Percentiles rank a stretch among this genome's conserved stretches.
These are phyloP conservation scores for Cladophialophora carrionii DNA, from an alignment of 2,329 filamentous ascomycete species.

Conservation along the genomic window DNA sequence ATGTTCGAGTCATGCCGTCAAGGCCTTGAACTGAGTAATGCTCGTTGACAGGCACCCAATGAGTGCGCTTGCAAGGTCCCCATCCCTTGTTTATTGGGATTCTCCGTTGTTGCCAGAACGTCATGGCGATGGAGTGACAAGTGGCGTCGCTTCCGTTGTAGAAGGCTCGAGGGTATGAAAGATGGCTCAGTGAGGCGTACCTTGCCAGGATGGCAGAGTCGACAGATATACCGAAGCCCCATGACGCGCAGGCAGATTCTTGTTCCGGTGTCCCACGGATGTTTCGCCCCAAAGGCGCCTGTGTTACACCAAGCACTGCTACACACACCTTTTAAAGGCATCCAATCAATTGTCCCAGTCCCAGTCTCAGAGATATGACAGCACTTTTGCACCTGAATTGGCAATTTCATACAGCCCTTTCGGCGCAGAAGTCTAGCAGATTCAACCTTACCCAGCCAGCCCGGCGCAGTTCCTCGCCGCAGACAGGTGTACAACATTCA, in stretches of 20 bases:
- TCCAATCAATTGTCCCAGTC: constrained; percentile 8
- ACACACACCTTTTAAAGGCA: constrained; percentile 9
- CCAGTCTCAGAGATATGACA: not conserved
- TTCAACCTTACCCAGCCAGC: not conserved
- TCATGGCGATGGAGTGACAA: not conserved
- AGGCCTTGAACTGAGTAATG: constrained; percentile 15
- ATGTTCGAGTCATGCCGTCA: constrained; percentile 18
- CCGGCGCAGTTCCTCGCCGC: not conserved
- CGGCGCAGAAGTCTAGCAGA: not conserved
- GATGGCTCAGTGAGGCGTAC: not conserved
- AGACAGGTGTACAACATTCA: not conserved
- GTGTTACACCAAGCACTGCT: constrained; percentile 7
- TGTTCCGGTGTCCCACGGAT: constrained; percentile 3
- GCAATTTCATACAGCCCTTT: constrained; percentile 7
- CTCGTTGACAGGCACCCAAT: constrained; percentile 30
- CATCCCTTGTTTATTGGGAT: constrained; percentile 26
- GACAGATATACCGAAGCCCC: constrained; percentile 1
- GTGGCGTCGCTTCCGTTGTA: not conserved
- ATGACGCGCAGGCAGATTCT: constrained; percentile 11
- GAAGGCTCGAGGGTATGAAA: not conserved
- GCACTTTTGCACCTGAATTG: constrained; percentile 8
- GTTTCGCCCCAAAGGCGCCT: constrained; percentile 2
- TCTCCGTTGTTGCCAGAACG: constrained; percentile 15
- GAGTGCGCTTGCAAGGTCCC: constrained; percentile 27
- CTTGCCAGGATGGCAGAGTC: not conserved